Base-by-base conservation (phyloP, 2,329 filamentous ascomycete species). In the Trichoderma semiorbis region DNA sequence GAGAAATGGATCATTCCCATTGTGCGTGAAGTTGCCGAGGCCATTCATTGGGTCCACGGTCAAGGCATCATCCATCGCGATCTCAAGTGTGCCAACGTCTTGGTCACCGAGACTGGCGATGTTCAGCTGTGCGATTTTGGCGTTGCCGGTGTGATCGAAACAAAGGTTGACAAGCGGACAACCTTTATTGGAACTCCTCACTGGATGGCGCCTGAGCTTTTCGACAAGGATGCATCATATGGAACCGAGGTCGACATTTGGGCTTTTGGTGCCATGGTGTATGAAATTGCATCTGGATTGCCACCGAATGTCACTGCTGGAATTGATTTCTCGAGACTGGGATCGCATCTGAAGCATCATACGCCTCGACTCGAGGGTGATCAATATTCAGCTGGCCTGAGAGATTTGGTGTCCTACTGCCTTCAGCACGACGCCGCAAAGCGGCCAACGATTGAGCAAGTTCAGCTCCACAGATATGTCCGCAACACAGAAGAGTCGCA, bases 41-140 rank as follows among this genome's bases (percentile, higher is more conserved):
- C 89, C 70, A 84, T 92, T 26, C 87, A 84, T 75, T 92, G 90
- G 89, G 90, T 92, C 34, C 90, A 92, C 74, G 85, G 87, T 47
- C 87, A 90, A 74, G 90, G 89, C 64, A 91, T 92, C 75, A 91
- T 92, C 73, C 90, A 92, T 77, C 85, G 90, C 75, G 90, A 92
- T 78, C 89, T 92, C 80, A 92, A 92, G 79, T 91, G 90, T 80
- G 92, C 92, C 74, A 96, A 96, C 77, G 91, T 96, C 36, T 86
- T 95, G 70, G 89, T 96, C 73, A 92, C 91, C 7, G 93, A 95
- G 80, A 87, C 89, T 43, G 93, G 93, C 30, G 84, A 89, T 32
- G 91, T 96, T 8, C 93, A 96, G 79, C 87, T 96, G 39, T 94
- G 93, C 78, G 93, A 96, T 78, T 96, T 96, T 79, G 93, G 93